Conservation (phyloP, 1,284 basidiomycete species). For the Moesziomyces aphidis region DNA sequence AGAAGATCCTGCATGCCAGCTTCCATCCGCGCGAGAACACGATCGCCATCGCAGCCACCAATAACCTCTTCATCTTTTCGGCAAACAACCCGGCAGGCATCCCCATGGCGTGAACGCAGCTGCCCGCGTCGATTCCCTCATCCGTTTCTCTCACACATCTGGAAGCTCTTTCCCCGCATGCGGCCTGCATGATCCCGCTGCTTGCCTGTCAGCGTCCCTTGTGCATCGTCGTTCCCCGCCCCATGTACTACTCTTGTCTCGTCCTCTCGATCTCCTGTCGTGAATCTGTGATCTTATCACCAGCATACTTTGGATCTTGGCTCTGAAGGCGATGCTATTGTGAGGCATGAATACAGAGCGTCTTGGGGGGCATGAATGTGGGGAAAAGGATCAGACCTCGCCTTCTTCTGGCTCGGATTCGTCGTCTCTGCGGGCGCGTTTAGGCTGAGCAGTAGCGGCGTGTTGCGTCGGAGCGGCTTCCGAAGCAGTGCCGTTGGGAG, state of each 20-base stretch:
- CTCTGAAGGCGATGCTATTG: background rate
- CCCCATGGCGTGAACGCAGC: constrained; percentile 29
- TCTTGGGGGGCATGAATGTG: too few species aligned
- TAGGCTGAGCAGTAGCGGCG: background rate
- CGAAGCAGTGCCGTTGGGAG: background rate
- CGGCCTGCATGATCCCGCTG: background rate
- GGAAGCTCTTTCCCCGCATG: background rate
- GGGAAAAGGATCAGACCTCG: constrained; percentile 21
- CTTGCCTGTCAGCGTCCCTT: background rate
- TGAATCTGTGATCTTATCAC: background rate
- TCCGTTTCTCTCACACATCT: background rate
- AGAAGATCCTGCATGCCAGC: constrained; percentile 89
- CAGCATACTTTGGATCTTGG: background rate
- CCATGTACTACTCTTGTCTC: background rate
- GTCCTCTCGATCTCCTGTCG: background rate
- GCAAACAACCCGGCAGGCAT: constrained; percentile 60
- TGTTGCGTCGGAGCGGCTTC: background rate
- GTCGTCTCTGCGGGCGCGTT: constrained; percentile 15
- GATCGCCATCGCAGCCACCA: constrained; percentile 73
- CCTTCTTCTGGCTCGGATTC: constrained; percentile 46
- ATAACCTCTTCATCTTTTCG: constrained; percentile 73
- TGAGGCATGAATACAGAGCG: too few species aligned
- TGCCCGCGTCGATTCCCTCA: background rate
- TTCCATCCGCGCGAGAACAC: constrained; percentile 98
- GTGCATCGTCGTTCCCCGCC: background rate